Evolutionary conservation across 1,139 yeast genomes (phyloP), one percentile per base, ranked within the genome.

Genomic region (Magnusiomyces paraingens): DNA sequence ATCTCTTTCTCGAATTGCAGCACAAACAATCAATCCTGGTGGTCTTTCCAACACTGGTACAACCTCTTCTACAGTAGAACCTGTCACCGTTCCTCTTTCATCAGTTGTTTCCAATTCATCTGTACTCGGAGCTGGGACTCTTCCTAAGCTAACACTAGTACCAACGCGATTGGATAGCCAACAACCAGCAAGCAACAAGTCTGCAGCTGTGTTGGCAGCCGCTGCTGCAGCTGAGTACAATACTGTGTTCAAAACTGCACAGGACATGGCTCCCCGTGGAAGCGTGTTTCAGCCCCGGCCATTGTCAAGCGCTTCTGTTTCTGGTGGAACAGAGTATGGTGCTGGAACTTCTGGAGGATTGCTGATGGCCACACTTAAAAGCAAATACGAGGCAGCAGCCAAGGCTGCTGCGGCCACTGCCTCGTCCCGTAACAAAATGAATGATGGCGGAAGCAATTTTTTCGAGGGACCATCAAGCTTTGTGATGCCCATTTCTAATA

Each of bases 181-280:
- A n/a, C 40, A 36, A 36, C n/a, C n/a, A n/a, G 40, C 17, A 5
- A 22, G 40, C 10, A 35, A 18, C 29, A 46, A 6, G 12, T 32
- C 49, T 4, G 6, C 40, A 32, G 41, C 49, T 2, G 20, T 21
- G 3, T 17, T 35, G 10, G 41, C 41, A 35, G 49, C 49, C 32
- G 49, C 49, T 3, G 49, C 49, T 2, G 49, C 40, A 15, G 49
- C 49, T 2, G 41, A 46, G 20, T 46, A 46, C 18, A 29, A 38
- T 17, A 46, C 49, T 8, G 49, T 46, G 15, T 46, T 46, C 41
- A 46, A 46, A 35, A 46, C 40, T 3, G 49, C 49, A 2, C 20
- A 36, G 11, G 41, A 46, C 12, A 15, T 46, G 49, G 49, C 36
- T 17, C 41, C 41, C 4, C 11, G 35, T 14, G 41, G 36, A n/a